Percentiles rank a stretch among this genome's conserved stretches.
Conservation (phyloP, 495 filamentous ascomycete species). For the Hypoxylon intermedium region DNA sequence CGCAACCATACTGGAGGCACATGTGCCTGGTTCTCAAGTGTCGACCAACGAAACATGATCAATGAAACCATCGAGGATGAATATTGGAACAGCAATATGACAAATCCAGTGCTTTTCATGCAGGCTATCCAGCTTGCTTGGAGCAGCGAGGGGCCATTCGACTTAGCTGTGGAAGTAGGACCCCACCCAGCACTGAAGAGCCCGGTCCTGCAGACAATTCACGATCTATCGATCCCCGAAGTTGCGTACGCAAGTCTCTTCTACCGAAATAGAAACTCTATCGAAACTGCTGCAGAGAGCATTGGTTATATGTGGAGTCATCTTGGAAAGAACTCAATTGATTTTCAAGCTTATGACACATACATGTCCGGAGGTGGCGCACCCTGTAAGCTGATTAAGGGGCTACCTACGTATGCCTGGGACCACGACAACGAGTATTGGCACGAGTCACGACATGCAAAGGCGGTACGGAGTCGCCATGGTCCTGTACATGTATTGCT, state of each 20-base stretch:
- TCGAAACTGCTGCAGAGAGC: constrained; percentile 17
- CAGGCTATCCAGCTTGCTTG: constrained; percentile 48
- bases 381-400: constrained; percentile 34
- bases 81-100: constrained; percentile 59
- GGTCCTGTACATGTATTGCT: constrained; percentile 50
- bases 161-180: constrained; percentile 56
- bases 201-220: constrained; percentile 34
- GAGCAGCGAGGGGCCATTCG: constrained; percentile 5
- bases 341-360: constrained; percentile 18
- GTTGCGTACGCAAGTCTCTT: constrained; percentile 41
- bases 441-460: constrained; percentile 53
- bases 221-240: constrained; percentile 5
- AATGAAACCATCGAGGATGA: too few species aligned
- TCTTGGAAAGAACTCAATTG: background rate
- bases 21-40: too few species aligned
- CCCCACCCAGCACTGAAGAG: constrained; percentile 60
- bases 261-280: background rate
- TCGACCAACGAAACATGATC: too few species aligned
- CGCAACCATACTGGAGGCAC: too few species aligned
- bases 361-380: constrained; percentile 25
- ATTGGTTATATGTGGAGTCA: constrained; percentile 19
- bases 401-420: constrained; percentile 59
- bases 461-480: constrained; percentile 20
- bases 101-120: constrained; percentile 56
- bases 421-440: constrained; percentile 54